Base-by-base conservation (phyloP, 768 basidiomycete species). In the Pulveroboletus sp. region DNA sequence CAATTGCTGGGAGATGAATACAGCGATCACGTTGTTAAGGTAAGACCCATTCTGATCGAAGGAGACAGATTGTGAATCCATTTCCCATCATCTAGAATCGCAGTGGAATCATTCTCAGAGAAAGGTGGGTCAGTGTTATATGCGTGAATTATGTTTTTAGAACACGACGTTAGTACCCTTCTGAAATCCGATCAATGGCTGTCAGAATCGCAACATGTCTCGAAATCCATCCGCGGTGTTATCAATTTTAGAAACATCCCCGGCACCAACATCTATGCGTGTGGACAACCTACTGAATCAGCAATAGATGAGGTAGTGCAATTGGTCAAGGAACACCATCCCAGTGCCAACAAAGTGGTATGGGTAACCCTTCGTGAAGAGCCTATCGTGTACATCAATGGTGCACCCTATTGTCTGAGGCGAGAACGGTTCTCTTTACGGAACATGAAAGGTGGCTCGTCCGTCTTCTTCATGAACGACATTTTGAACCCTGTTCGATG, bases 361-460 rank as follows among this genome's bases (percentile, higher is more conserved):
- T 98, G 95, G 97, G 80, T 98, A 43, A 92, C 91, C 14, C 70
- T 99, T n/a, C 75, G 95, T 19, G 94, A 97, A 61, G 90, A 93
- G 60, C 93, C 93, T 1, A 79, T 94, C 35, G 85, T 92, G 0
- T 94, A 94, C 66, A 81, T 98, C 58, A 95, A 97, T 60, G 94
- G 94, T 25, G 80, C 84, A 16, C 91, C 94, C 0, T 97, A 93
- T 67, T 97, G 94, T 56, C 68, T 90, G 64, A 77, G 95, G 51
- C 74, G 92, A 49, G 91, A 95, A 61, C 79, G 82, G 4, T 90
- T 88, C 57, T 88, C 90, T 12, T 69, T 99, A 25, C 76, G 97
- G 37, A 98, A 99, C 62, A 92, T 98, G 85, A 97, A 94, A 76
- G 89, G 84, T 87, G 21, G 43, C 50, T 57, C 20, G 36, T 27